Evolutionary conservation across 2,329 filamentous ascomycete species (phyloP).

Genomic region (Parafenestella ontariensis): DNA sequence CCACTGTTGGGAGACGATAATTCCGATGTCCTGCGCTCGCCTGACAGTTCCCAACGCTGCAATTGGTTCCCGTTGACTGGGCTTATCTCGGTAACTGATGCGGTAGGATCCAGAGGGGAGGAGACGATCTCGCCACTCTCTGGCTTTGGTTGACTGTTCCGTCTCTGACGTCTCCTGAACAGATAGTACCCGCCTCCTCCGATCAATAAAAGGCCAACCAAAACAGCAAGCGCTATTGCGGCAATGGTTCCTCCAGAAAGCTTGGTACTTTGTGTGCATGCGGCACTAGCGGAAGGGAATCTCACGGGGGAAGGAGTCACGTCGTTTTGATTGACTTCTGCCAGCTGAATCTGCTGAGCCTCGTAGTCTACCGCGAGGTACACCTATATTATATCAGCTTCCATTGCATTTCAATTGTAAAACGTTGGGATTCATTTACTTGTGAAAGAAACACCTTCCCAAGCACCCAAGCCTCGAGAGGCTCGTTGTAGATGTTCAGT

Average conservation of each 20-base stretch:
- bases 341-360: not conserved
- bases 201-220: not conserved
- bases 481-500: not conserved
- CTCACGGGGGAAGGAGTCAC: not conserved
- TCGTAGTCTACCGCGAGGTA: slow-evolving; percentile 4
- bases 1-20: not conserved
- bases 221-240: not conserved
- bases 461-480: not conserved
- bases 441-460: slow-evolving; percentile 1
- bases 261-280: not conserved
- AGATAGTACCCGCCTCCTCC: not conserved
- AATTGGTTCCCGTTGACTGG: not conserved
- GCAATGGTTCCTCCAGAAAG: not conserved
- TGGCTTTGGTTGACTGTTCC: not conserved
- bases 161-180: not conserved
- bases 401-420: not conserved
- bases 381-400: not conserved
- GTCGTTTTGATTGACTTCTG: not conserved
- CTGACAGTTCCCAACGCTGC: slow-evolving; percentile 1
- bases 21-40: not conserved
- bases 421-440: not conserved
- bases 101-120: not conserved
- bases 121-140: not conserved
- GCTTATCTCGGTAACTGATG: not conserved
- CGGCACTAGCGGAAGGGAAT: not conserved